Percentiles rank a stretch among this genome's conserved stretches.
Evolutionary conservation across 2,329 filamentous ascomycete genomes (phyloP).

Genomic region (Orbilia brochopaga): DNA sequence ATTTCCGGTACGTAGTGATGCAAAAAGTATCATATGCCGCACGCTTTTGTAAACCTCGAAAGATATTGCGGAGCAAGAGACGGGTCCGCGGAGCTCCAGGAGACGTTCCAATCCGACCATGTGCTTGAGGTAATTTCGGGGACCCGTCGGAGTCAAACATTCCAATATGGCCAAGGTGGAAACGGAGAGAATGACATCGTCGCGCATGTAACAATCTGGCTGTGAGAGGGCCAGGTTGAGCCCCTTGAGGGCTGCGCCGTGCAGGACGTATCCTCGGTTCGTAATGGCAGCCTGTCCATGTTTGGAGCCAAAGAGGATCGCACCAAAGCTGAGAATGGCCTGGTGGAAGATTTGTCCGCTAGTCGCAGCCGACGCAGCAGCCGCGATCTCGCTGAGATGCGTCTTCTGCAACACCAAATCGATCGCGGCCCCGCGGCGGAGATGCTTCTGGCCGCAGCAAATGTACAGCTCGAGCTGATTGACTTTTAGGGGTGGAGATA

Average conservation of each 20-base stretch:
- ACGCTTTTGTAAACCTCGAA: conserved; percentile 53
- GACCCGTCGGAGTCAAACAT: conserved; percentile 54
- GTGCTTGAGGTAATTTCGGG: conserved; percentile 55
- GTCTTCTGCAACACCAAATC: conserved; percentile 53
- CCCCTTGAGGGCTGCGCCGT: conserved; percentile 54
- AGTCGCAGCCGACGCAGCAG: conserved; percentile 22
- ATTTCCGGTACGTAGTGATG: conserved; percentile 51
- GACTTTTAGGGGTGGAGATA: conserved; percentile 22
- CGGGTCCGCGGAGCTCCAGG: conserved; percentile 54
- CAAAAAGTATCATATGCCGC: conserved; percentile 54
- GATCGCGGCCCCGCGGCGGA: conserved; percentile 53
- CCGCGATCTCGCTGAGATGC: conserved; percentile 51
- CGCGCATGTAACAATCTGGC: conserved; percentile 52
- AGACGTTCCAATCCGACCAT: conserved; percentile 55
- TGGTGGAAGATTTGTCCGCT: conserved; percentile 51
- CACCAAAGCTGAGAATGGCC: conserved; percentile 55
- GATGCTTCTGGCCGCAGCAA: conserved; percentile 53
- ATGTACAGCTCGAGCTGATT: conserved; percentile 55
- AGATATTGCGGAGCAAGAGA: conserved; percentile 46
- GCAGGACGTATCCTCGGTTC: conserved; percentile 52
- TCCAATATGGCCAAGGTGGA: conserved; percentile 55
- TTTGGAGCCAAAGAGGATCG: conserved; percentile 55
- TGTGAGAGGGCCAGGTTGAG: conserved; percentile 54
- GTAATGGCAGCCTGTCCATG: conserved; percentile 52
- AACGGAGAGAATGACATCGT: conserved; percentile 55